Percentiles rank a stretch among this genome's conserved stretches.
Evolutionary conservation across 345 rosid species (phyloP).

Genomic region (Laguncularia racemosa): DNA sequence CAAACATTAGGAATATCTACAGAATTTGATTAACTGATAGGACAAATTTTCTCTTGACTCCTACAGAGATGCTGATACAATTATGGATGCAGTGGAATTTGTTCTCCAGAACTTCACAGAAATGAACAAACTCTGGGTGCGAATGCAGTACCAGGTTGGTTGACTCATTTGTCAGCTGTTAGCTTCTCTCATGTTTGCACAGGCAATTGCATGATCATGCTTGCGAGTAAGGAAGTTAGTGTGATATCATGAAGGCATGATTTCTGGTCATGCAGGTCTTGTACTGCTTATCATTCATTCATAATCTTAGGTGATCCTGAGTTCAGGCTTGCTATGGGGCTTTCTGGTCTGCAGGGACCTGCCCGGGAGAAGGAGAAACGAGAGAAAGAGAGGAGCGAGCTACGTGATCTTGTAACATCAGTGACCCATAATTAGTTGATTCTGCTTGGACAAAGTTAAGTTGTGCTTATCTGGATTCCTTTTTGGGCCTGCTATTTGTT

Average conservation of each 20-base stretch:
- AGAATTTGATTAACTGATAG: neutral
- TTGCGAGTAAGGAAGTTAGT: conserved; percentile 66
- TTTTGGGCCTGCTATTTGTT: conserved; percentile 20
- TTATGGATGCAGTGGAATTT: conserved; percentile 88
- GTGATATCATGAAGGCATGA: conserved; percentile 76
- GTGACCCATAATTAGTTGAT: conserved; percentile 39
- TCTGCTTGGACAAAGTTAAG: conserved; percentile 27
- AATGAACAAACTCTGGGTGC: conserved; percentile 99
- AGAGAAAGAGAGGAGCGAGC: conserved; percentile 99
- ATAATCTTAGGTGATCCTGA: conserved; percentile 90
- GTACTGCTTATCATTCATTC: conserved; percentile 91
- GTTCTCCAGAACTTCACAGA: conserved; percentile 95
- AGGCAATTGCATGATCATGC: conserved; percentile 47
- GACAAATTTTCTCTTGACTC: conserved; percentile 8
- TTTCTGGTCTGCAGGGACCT: conserved; percentile 99
- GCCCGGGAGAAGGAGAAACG: conserved; percentile 97
- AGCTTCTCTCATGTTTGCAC: conserved; percentile 58
- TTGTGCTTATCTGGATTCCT: conserved; percentile 24
- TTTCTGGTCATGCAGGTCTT: conserved; percentile 96
- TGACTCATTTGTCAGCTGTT: conserved; percentile 39
- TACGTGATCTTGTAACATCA: conserved; percentile 96
- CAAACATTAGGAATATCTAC: no score
- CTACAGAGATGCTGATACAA: conserved; percentile 88
- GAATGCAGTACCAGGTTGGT: conserved; percentile 99
- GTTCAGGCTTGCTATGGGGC: conserved; percentile 98